These are phyloP conservation scores for Ligustrum vulgare DNA, from an alignment of 257 asterid species.

Conservation along the genomic window DNA sequence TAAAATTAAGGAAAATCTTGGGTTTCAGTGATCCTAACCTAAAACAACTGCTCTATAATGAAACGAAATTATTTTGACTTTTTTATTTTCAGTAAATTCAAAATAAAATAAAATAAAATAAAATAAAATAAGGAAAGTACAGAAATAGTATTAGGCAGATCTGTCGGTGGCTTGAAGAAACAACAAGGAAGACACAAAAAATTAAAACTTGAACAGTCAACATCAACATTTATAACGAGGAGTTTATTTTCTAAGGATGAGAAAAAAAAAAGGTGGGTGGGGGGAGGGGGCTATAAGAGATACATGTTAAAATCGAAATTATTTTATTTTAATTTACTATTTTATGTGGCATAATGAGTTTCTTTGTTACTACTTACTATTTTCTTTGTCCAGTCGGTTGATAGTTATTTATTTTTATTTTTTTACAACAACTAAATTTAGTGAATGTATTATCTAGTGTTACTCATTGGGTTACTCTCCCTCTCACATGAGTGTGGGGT, in stretches of 20 bases:
- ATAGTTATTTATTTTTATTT: too few species aligned
- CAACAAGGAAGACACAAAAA: background rate
- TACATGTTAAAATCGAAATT: too few species aligned
- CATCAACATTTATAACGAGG: constrained; percentile 9
- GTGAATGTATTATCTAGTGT: too few species aligned
- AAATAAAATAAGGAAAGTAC: background rate
- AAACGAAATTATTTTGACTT: background rate
- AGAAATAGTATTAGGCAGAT: background rate
- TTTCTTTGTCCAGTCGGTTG: too few species aligned
- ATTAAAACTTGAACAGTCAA: constrained; percentile 9
- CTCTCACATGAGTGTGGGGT: too few species aligned
- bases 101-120: background rate
- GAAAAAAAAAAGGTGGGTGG: background rate
- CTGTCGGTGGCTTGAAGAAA: constrained; percentile 26
- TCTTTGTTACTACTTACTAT: too few species aligned
- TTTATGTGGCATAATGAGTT: too few species aligned
- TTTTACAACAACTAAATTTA: too few species aligned
- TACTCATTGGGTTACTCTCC: too few species aligned
- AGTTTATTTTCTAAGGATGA: background rate
- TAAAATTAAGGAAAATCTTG: background rate
- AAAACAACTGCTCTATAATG: background rate
- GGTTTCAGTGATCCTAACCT: background rate
- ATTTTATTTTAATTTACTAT: too few species aligned
- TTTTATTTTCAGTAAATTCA: background rate
- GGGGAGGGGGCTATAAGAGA: background rate